Percentiles rank a stretch among this genome's conserved stretches.
These are phyloP conservation scores for Breviolum minutum DNA, from an alignment of 73 alveolate species.

Conservation along the genomic window DNA sequence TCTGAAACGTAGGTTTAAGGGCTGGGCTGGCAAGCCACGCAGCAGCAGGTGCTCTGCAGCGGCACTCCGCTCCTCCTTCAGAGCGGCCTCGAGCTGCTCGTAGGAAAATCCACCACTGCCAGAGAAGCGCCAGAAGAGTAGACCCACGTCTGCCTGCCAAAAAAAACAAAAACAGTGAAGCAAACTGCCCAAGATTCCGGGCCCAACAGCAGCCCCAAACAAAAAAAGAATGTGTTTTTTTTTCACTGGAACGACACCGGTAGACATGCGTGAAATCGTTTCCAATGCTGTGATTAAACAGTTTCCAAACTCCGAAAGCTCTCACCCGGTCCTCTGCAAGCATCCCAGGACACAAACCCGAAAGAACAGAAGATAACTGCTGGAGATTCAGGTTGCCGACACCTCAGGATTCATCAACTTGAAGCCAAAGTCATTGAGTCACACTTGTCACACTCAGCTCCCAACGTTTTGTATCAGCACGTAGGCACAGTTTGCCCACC, in stretches of 20 bases:
- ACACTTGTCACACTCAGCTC: neutral
- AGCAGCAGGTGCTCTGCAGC: constrained; percentile 72
- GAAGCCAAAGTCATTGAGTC: neutral
- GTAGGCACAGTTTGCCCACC: constrained; percentile 82
- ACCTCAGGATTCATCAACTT: neutral
- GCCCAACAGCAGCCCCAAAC: neutral
- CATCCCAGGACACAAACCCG: constrained; percentile 72
- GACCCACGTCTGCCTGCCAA: constrained; percentile 66
- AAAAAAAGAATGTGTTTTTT: neutral
- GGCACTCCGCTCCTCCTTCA: constrained; percentile 64
- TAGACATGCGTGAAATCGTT: neutral
- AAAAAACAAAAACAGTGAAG: neutral
- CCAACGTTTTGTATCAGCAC: constrained; percentile 56
- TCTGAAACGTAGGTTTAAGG: neutral
- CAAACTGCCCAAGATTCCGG: neutral
- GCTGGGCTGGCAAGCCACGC: constrained; percentile 59
- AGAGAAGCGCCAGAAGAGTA: constrained; percentile 91
- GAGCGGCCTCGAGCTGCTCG: constrained; percentile 79
- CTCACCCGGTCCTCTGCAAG: constrained; percentile 56
- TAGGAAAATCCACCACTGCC: constrained; percentile 85
- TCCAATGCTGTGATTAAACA: no score
- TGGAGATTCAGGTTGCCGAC: constrained; percentile 66
- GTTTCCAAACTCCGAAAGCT: neutral
- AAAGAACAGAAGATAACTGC: constrained; percentile 80
- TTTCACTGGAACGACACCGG: neutral